Percentiles rank a stretch among this genome's conserved stretches.
Conservation (phyloP, 768 basidiomycete species). For the Termitomyces heimii region DNA sequence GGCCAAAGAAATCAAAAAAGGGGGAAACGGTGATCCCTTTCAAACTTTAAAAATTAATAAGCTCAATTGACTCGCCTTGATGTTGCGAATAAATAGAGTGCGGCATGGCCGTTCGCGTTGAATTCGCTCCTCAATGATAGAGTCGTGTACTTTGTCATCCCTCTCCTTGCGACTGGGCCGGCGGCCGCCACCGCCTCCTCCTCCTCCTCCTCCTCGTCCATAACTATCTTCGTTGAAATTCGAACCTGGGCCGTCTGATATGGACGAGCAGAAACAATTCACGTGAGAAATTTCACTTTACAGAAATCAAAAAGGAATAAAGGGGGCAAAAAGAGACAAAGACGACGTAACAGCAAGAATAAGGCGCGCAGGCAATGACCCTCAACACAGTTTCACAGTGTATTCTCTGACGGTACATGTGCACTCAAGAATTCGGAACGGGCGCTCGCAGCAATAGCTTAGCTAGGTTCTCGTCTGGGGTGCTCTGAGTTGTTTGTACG, state of each 20-base stretch:
- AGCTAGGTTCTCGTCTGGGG: conserved; percentile 31
- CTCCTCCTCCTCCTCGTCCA: conserved; percentile 27
- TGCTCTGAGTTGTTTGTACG: conserved; percentile 24
- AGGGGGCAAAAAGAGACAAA: conserved; percentile 30
- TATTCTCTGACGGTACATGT: conserved; percentile 20
- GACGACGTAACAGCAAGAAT: conserved; percentile 36
- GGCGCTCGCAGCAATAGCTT: conserved; percentile 42
- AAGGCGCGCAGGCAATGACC: conserved; percentile 30
- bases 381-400: conserved; percentile 12
- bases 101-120: conserved; percentile 92
- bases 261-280: conserved; percentile 32
- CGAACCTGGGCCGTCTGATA: conserved; percentile 60
- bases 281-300: conserved; percentile 40
- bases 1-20: background rate
- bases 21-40: background rate
- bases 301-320: conserved; percentile 20
- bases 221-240: conserved; percentile 49
- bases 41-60: conserved; percentile 2
- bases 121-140: conserved; percentile 90
- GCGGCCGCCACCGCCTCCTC: conserved; percentile 30
- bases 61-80: conserved; percentile 71
- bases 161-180: conserved; percentile 58
- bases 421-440: conserved; percentile 20
- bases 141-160: conserved; percentile 87
- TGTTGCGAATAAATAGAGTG: conserved; percentile 95